These are phyloP conservation scores for Pyricularia pennisetigena DNA, from an alignment of 2,329 filamentous ascomycete genomes.

Conservation along the genomic window DNA sequence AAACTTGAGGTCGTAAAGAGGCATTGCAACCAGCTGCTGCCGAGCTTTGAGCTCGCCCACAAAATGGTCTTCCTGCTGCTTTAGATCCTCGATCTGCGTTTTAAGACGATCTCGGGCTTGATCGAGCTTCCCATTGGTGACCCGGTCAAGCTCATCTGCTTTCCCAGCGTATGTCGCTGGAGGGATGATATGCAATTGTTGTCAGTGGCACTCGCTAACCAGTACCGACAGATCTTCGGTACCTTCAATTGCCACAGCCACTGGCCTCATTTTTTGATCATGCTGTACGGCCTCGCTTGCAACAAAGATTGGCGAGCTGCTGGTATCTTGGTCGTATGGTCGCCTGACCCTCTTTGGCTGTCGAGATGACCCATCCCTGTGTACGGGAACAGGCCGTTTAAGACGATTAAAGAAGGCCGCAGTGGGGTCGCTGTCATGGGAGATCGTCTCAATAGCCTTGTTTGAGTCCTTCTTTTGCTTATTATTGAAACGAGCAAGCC, in stretches of 20 bases:
- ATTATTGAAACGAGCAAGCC: not conserved
- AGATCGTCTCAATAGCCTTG: not conserved
- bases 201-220: not conserved
- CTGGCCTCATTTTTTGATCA: not conserved
- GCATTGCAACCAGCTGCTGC: not conserved
- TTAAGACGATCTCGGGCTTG: not conserved
- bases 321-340: not conserved
- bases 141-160: not conserved
- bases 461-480: not conserved
- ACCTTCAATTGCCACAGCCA: not conserved
- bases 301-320: not conserved
- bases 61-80: not conserved
- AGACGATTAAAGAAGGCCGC: slow-evolving; percentile 3
- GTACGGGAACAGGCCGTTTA: not conserved
- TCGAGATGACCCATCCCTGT: not conserved
- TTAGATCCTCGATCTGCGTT: not conserved
- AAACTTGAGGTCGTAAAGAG: not conserved
- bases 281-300: not conserved
- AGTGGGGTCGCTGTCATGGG: not conserved
- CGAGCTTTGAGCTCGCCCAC: not conserved
- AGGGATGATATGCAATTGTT: not conserved
- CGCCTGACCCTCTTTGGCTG: not conserved
- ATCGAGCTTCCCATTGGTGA: not conserved
- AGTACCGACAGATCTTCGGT: not conserved
- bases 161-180: not conserved